Evolutionary conservation across 164 flowering plant species (phyloP), one percentile per base, ranked within the genome.

Genomic region (Brasenia schreberi): DNA sequence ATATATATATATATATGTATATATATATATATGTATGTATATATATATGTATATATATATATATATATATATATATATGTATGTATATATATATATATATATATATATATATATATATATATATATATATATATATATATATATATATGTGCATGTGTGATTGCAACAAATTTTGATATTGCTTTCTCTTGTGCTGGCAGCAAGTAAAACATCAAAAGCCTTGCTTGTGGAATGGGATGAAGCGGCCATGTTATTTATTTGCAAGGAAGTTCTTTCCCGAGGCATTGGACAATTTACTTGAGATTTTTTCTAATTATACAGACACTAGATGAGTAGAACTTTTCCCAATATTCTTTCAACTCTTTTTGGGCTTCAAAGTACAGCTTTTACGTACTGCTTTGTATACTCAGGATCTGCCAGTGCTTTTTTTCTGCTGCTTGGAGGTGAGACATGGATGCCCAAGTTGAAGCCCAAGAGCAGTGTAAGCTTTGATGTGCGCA

Each of bases 201-300:
- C 78, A 71, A 67, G 75, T 69, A 68, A 75, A 77, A 71, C 76
- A 71, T 70, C 67, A 49, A 33, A 79, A 62, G 27, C 81, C 84
- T 43, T 89, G 96, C 74, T 33, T 84, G 61, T 87, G 96, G 96
- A 89, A 89, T 62, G 96, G 92, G 61, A 66, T 85, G 74, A 77
- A 70, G 73, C 77, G 88, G 64, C 92, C 96, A 0, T 89, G 96
- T 66, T 89, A 83, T 77, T 73, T 89, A 56, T 89, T 89, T 71
- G 92, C 89, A 1, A 80, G 92, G 68, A 89, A 89, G 66, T 89
- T 89, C 76, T 68, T 79, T 67, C 90, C 90, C 2, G 89, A 85
- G 64, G 61, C 92, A 61, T 69, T 83, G 1, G 81, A 84, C 63
- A 78, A 70, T 42, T 69, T 89, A 81, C 43, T 89, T 79, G 67